Base-by-base conservation (phyloP, 345 rosid species). In the Microcos paniculata region DNA sequence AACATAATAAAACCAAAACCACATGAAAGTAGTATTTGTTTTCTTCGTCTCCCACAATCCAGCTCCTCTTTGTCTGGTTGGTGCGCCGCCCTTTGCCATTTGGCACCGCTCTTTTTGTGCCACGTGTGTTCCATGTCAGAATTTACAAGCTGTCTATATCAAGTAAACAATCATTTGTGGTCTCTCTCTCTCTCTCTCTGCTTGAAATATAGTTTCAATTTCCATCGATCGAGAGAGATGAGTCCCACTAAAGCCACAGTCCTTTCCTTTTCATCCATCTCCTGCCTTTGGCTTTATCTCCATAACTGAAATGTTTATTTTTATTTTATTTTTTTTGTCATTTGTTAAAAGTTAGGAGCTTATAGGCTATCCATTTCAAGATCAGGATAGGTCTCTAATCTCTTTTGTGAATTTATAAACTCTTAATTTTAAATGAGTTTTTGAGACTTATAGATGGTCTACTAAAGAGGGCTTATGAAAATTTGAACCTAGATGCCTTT, bases 51-150 rank as follows among this genome's bases (percentile, higher is more conserved):
- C 85, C 87, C 77, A 76, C 77, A 82, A 87, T 82, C 93, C 92
- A 89, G 90, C 90, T 77, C 79, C 80, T 48, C 11, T 21, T 57
- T 82, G 78, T 83, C 84, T 81, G 90, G 86, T 87, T 84, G 89
- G 93, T 91, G 91, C 85, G 96, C 96, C 97, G 98, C 84, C 92
- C 98, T 85, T 80, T 28, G 73, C 76, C 82, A 82, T 31, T 45
- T 80, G 73, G 26, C 53, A 65, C 73, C 82, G 4, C n/a, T 71
- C 30, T 0, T 6, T 31, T 19, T 6, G 2, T 0, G 83, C 79
- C 98, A 82, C 83, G 77, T 90, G 85, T 80, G 15, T 68, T 76
- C 88, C 85, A 79, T 76, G 85, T 83, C 81, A 77, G 80, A 74
- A 42, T 31, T 70, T 23, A 66, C 55, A 38, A 71, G 23, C 80